Evolutionary conservation across 2,329 filamentous ascomycete species (phyloP).

Genomic region (Magnaporthales sp.): DNA sequence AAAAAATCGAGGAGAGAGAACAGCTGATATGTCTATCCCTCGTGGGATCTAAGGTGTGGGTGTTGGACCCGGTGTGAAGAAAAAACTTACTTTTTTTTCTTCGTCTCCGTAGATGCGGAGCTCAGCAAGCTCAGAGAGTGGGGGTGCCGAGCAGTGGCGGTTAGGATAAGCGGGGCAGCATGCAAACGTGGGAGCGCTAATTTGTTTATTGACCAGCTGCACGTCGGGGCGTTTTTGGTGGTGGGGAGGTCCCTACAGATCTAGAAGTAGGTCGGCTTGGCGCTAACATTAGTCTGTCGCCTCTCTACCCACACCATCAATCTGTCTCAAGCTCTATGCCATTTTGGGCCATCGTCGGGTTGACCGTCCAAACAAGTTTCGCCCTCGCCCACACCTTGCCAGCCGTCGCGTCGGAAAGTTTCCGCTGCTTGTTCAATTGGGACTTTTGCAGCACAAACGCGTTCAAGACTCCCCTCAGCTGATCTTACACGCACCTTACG

Average conservation of each 20-base stretch:
- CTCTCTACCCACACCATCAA: neutral
- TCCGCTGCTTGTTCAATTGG: neutral
- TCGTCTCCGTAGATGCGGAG: neutral
- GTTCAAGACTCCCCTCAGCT: neutral
- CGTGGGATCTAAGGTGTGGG: neutral
- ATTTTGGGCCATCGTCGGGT: neutral
- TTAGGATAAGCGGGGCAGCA: neutral
- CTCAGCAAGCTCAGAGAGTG: neutral
- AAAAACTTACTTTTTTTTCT: neutral
- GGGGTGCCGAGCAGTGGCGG: neutral
- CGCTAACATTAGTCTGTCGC: neutral
- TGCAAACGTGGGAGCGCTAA: neutral
- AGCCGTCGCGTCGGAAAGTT: neutral
- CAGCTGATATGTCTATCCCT: neutral
- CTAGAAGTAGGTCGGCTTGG: neutral
- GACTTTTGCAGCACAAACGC: neutral
- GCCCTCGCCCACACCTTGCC: neutral
- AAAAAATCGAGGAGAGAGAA: neutral
- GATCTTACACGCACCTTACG: neutral
- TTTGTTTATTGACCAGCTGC: neutral
- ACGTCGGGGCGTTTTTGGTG: neutral
- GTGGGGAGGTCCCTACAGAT: neutral
- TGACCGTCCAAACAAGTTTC: neutral
- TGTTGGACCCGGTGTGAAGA: neutral
- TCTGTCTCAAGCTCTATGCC: neutral